phyloP scores from a whole-genome alignment of 805 yeast species.

The Grigorovia transvaalensis region DNA sequence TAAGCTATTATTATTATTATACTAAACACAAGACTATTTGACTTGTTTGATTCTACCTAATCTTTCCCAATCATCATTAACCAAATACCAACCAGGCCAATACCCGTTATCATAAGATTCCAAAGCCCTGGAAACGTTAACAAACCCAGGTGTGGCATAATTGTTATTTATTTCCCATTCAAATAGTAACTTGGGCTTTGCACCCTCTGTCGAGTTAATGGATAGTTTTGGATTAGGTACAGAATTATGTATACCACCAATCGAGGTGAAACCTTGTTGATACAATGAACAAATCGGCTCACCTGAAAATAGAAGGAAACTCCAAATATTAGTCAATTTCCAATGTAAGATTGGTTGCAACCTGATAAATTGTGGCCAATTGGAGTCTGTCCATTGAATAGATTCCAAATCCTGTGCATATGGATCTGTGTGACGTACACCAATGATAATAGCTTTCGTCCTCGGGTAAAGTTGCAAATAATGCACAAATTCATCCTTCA shows the following conservation, averaged over 20 bases:
- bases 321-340: constrained; percentile 81
- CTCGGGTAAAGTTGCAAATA: constrained; percentile 45
- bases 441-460: constrained; percentile 72
- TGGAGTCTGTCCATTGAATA: constrained; percentile 70
- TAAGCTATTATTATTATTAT: not conserved
- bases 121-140: constrained; percentile 1
- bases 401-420: constrained; percentile 49
- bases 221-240: constrained; percentile 54
- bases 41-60: constrained; percentile 22
- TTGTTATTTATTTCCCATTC: constrained; percentile 21
- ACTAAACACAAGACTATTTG: not conserved
- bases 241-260: constrained; percentile 73
- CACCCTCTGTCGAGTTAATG: not conserved
- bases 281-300: constrained; percentile 67
- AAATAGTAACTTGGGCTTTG: not conserved
- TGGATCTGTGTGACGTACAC: constrained; percentile 84
- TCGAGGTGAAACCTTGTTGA: constrained; percentile 76
- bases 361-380: constrained; percentile 84
- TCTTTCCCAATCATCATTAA: constrained; percentile 24
- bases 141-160: constrained; percentile 2
- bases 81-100: constrained; percentile 28
- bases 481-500: constrained; percentile 60
- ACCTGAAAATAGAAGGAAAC: constrained; percentile 50
- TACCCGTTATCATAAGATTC: constrained; percentile 2
- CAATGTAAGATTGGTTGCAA: constrained; percentile 85